Evolutionary conservation across 352 stramenopile genomes (phyloP).

Genomic region (Aphanomyces astaci): DNA sequence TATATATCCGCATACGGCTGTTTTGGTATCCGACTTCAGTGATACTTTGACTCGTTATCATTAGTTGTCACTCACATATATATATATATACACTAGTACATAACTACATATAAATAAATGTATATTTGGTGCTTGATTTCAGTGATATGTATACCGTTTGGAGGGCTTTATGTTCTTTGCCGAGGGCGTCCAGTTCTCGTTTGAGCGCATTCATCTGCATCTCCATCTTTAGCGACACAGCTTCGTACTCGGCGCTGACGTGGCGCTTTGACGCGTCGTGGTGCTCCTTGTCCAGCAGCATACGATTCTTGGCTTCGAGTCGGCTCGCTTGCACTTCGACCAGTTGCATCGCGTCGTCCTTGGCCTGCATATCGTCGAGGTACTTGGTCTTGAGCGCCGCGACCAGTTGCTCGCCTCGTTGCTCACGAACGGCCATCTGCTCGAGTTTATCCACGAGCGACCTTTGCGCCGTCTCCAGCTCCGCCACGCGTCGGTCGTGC

Average conservation of each 20-base stretch:
- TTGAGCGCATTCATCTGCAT: background rate
- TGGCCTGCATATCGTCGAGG: background rate
- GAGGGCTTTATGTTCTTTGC: background rate
- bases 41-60: no score
- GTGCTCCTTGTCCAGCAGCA: background rate
- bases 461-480: background rate
- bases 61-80: no score
- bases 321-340: background rate
- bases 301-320: slow-evolving; percentile 3
- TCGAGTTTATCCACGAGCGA: background rate
- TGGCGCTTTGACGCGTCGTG: background rate
- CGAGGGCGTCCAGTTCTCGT: background rate
- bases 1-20: no score
- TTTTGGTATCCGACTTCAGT: no score
- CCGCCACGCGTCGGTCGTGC: background rate
- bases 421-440: background rate
- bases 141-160: background rate
- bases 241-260: background rate
- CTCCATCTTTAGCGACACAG: background rate
- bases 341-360: background rate
- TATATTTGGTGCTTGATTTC: no score
- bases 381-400: background rate
- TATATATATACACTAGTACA: no score
- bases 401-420: background rate
- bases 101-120: no score